Evolutionary conservation across 2,329 filamentous ascomycete genomes (phyloP).

Genomic region (Cadophora sp.): DNA sequence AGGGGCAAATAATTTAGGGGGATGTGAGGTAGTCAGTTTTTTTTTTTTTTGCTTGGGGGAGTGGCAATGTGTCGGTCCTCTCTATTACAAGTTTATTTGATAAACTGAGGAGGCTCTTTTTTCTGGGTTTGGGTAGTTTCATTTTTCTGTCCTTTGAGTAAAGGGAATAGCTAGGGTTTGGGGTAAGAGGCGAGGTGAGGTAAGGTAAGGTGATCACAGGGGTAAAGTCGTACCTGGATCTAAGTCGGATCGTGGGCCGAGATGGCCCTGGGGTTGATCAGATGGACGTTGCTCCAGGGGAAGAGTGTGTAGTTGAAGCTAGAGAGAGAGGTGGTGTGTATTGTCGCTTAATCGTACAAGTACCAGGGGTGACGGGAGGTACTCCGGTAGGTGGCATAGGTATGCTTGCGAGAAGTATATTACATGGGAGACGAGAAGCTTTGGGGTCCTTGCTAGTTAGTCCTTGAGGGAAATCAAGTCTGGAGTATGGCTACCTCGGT

Average conservation of each 20-base stretch:
- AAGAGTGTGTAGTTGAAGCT: background rate
- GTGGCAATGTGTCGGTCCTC: too few relatives aligned
- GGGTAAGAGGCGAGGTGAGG: too few relatives aligned
- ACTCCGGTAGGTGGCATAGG: slow-evolving; percentile 8
- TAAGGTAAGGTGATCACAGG: background rate
- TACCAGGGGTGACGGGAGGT: background rate
- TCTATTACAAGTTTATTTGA: too few relatives aligned
- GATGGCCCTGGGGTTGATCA: slow-evolving; percentile 2
- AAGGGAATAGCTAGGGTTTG: too few relatives aligned
- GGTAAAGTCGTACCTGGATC: background rate
- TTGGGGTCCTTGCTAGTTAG: background rate
- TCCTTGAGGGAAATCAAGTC: background rate
- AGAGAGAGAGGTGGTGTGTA: background rate
- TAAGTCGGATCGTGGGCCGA: background rate
- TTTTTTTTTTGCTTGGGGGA: too few relatives aligned
- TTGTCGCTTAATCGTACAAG: background rate
- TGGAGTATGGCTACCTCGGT: background rate
- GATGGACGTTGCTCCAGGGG: background rate
- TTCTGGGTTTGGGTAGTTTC: too few relatives aligned
- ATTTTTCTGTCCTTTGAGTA: too few relatives aligned
- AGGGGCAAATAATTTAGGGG: too few relatives aligned
- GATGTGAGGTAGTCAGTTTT: too few relatives aligned
- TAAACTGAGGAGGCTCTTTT: too few relatives aligned
- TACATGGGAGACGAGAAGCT: background rate
- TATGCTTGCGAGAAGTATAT: background rate